These are phyloP conservation scores for Suillus tomentosus DNA, from an alignment of 768 basidiomycete genomes.

Conservation along the genomic window DNA sequence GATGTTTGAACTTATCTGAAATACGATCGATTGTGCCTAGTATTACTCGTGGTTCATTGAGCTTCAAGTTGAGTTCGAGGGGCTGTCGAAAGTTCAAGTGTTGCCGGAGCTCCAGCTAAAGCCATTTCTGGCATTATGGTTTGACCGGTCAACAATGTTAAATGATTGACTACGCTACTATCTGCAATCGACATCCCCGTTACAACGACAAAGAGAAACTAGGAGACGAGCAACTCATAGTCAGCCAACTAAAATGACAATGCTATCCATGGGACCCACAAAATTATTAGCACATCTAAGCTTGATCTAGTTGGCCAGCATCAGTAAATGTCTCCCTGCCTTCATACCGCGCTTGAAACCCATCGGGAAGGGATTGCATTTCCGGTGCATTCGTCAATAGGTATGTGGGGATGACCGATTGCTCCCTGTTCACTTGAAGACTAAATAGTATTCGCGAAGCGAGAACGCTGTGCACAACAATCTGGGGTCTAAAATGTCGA, in stretches of 20 bases:
- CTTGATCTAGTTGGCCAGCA: neutral
- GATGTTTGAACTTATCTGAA: no score
- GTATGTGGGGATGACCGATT: neutral
- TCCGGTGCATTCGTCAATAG: neutral
- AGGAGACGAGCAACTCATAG: neutral
- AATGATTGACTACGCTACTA: no score
- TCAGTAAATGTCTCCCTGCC: neutral
- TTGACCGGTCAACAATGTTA: no score
- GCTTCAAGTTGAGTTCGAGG: no score
- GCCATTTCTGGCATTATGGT: no score
- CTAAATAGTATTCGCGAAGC: conserved; percentile 10
- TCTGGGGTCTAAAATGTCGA: conserved; percentile 3
- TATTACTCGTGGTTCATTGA: no score
- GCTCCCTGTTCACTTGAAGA: neutral
- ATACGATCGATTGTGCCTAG: no score
- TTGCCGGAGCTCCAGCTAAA: no score
- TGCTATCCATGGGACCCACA: neutral
- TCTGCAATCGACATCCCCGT: no score
- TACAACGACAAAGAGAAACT: neutral
- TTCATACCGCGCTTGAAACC: neutral
- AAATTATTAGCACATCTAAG: neutral
- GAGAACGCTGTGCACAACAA: conserved; percentile 10
- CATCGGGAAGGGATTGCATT: neutral
- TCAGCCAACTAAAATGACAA: neutral
- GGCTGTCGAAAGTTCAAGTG: no score